Percentiles rank a stretch among this genome's conserved stretches.
These are phyloP conservation scores for Casuarina cunninghamiana DNA, from an alignment of 306 rosid species.

Conservation along the genomic window DNA sequence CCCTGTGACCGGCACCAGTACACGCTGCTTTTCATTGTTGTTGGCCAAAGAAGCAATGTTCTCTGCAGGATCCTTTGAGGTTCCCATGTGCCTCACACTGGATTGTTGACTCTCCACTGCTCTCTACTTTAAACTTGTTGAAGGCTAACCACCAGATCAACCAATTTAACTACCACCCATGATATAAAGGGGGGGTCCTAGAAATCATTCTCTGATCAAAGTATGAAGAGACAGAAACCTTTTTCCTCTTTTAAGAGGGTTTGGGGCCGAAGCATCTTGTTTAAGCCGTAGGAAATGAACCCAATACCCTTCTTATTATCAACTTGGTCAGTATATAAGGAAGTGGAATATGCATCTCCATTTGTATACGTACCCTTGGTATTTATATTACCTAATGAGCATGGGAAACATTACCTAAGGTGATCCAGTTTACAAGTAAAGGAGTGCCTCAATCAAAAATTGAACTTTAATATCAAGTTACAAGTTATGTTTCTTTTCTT, in stretches of 20 bases:
- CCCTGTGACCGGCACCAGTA: background rate
- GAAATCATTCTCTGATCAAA: background rate
- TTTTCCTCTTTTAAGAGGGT: background rate
- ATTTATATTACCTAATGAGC: no score
- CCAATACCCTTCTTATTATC: background rate
- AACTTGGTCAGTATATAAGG: background rate
- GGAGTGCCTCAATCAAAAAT: no score
- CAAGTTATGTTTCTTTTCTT: no score
- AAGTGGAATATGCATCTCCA: background rate
- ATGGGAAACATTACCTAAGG: no score
- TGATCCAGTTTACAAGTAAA: no score
- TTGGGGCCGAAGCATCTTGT: background rate
- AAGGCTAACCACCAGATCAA: slow-evolving; percentile 26
- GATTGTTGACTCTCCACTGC: background rate
- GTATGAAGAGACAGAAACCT: background rate
- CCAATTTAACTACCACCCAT: slow-evolving; percentile 6
- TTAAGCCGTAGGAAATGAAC: background rate
- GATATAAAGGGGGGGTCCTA: background rate
- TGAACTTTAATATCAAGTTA: no score
- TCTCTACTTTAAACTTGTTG: slow-evolving; percentile 15
- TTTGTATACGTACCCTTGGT: no score
- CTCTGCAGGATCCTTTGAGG: slow-evolving; percentile 25
- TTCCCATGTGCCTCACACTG: slow-evolving; percentile 5
- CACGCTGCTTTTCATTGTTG: slow-evolving; percentile 17
- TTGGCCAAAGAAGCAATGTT: slow-evolving; percentile 11